Base-by-base conservation (phyloP, 192 early-diverging fungal genomes). In the Coemansia sp. region DNA sequence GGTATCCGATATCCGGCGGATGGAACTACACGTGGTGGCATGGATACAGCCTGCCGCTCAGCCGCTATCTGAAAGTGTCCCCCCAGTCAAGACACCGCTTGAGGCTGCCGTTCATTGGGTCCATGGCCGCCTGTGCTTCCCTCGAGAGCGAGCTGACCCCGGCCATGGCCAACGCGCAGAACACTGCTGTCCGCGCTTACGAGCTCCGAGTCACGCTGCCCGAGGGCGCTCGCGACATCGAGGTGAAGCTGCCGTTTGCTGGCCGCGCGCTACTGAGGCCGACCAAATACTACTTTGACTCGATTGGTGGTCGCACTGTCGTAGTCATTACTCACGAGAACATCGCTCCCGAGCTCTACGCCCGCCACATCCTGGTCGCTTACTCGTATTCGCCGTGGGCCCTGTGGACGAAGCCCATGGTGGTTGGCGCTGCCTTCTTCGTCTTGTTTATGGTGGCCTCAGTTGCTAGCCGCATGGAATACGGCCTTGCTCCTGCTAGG, bases 1-100 rank as follows among this genome's bases (percentile, higher is more conserved):
- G 97, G 33, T 99, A 92, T 78, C 97, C 96, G 37, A 42, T 99
- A 2, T 91, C 90, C 76, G 97, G 97, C 57, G 93, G 94, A n/a
- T 98, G 96, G 96, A 91, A 90, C 67, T 98, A 96, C 69, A 93
- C 91, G 14, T 99, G 93, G 94, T 90, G 90, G 71, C 90, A 94
- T 68, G 95, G 94, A 5, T 99, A 95, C 84, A 90, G 91, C 53
- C 82, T 89, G 21, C 90, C 94, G 11, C 63, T 93, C 23, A 59
- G 66, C 40, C 65, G 77, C 20, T 90, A 91, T 70, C 59, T 97
- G 31, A 90, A 86, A 45, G 76, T 83, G 14, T 60, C 86, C 31
- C 42, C 65, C 5, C 40, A 82, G 76, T 16, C 39, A 6, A 70
- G 77, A 9, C 90, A 90, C 66, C 69, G 85, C 4, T 83, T 97